Base-by-base conservation (phyloP, 192 early-diverging fungal species). In the Mortierella alpina region DNA sequence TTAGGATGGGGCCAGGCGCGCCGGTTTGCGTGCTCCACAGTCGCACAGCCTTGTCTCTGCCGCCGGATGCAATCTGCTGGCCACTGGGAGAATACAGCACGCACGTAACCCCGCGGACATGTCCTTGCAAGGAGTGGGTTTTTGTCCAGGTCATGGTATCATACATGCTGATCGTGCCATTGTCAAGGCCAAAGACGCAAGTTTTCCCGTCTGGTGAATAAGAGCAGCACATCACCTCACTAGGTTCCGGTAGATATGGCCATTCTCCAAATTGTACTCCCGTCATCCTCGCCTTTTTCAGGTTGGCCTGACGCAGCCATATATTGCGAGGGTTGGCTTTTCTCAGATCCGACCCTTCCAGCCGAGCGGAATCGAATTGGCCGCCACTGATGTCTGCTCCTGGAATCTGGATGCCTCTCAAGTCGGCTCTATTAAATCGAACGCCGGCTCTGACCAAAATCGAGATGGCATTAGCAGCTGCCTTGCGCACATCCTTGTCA, bases 301-400 rank as follows among this genome's bases (percentile, higher is more conserved):
- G 20, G 47, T 56, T 20, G 8, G 54, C 66, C 20, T 56, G 53
- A 4, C 66, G 66, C 7, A 67, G 53, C 66, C 66, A 67, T 20
- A 55, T 47, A 8, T 31, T 67, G 44, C 52, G 53, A 17, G 56
- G 10, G 13, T 67, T 67, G 66, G 45, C 52, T 5, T 46, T 55
- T 23, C 41, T 45, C 54, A 67, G 41, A 55, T 67, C 45, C 2
- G 66, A 41, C n/a, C 52, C 66, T 46, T 67, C 53, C 7, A 67
- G 42, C 44, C 47, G 54, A 18, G 53, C 52, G 12, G 66, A 67
- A 44, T 67, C 66, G 44, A 67, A 67, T 55, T 56, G 41, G 14
- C 66, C 66, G 47, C 44, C 11, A 57, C 53, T 57, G 9, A 67
- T 11, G 23, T 67, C 66, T 15, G 66, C 66, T 42, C 66, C 55